phyloP scores from a whole-genome alignment of 208 protist species.

The Leishmania martiniquensis region DNA sequence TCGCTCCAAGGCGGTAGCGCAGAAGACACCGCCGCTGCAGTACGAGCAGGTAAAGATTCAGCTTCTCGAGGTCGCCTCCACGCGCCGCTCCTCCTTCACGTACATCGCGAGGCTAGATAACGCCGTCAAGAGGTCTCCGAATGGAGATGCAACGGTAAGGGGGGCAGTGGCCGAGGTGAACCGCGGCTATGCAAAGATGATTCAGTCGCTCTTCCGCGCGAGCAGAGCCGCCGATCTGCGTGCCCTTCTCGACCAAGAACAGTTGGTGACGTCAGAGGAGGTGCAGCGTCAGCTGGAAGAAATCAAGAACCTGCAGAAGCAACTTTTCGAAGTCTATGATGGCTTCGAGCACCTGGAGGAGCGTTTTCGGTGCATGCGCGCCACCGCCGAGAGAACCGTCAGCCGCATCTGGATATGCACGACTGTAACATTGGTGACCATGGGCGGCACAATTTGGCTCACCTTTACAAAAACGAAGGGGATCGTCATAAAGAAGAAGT shows the following conservation, averaged over 20 bases:
- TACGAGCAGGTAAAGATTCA: conserved; percentile 35
- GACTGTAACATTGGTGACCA: conserved; percentile 13
- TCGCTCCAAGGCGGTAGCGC: neutral
- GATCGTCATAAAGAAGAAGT: conserved; percentile 54
- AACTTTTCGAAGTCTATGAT: conserved; percentile 29
- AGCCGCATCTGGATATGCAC: conserved; percentile 56
- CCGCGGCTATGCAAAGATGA: conserved; percentile 31
- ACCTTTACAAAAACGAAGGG: conserved; percentile 50
- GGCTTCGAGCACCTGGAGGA: conserved; percentile 21
- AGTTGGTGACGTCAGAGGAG: conserved; percentile 30
- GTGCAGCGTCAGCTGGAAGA: conserved; percentile 25
- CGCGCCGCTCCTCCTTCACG: conserved; percentile 20
- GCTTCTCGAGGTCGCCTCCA: conserved; percentile 35
- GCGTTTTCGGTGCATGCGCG: conserved; percentile 41
- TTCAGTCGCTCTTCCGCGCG: conserved; percentile 21
- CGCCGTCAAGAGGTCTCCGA: neutral
- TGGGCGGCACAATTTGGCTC: conserved; percentile 29
- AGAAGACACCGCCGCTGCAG: neutral
- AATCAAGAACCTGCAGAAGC: conserved; percentile 23
- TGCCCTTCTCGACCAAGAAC: conserved; percentile 20
- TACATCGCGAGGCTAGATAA: conserved; percentile 26
- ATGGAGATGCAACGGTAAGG: neutral
- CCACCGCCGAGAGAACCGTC: conserved; percentile 54
- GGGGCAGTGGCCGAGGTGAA: conserved; percentile 12
- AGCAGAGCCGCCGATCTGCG: conserved; percentile 23